Base-by-base conservation (phyloP, 139 green algal species). In the Tetratostichococcus sp. region DNA sequence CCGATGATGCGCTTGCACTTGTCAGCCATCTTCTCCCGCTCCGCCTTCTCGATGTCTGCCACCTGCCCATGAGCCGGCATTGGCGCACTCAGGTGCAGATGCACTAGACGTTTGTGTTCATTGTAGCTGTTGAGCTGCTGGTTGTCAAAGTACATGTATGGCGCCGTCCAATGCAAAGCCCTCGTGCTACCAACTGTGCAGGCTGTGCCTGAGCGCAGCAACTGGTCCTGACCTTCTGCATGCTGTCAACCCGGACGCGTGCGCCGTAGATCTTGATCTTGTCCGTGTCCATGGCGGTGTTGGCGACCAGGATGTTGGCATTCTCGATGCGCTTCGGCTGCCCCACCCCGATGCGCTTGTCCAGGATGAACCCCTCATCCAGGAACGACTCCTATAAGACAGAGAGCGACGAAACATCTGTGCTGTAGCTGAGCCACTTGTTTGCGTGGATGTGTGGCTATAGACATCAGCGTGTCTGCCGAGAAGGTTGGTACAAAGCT, bases 211-310 rank as follows among this genome's bases (percentile, higher is more conserved):
- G n/a, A n/a, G n/a, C n/a, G n/a, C n/a, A n/a, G n/a, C n/a, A n/a
- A n/a, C 39, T 11, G 11, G 39, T 50, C 31, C 77, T 26, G 28
- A 94, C 92, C 86, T 97, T 97, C 31, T 85, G 59, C 90, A 98
- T 96, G 79, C 72, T 83, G 73, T 95, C 90, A 35, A 91, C 90
- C 19, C 87, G 82, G 65, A 95, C 90, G 62, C 90, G 78, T 0
- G 90, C 90, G 35, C 84, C 84, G 77, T 99, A 99, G 83, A 99
- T 99, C 86, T 99, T 99, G 86, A 99, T 93, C 85, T 99, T 99
- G 84, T 99, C 96, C 0, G 94, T 98, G 86, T 99, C 96, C 96
- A 99, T 99, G 43, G 96, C 78, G 0, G 96, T 99, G 89, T 99
- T 99, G 75, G 96, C 92, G 16, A 99, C 92, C 73, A 99, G 80